Conservation (phyloP, 257 asterid genomes). For the Haberlea rhodopensis region DNA sequence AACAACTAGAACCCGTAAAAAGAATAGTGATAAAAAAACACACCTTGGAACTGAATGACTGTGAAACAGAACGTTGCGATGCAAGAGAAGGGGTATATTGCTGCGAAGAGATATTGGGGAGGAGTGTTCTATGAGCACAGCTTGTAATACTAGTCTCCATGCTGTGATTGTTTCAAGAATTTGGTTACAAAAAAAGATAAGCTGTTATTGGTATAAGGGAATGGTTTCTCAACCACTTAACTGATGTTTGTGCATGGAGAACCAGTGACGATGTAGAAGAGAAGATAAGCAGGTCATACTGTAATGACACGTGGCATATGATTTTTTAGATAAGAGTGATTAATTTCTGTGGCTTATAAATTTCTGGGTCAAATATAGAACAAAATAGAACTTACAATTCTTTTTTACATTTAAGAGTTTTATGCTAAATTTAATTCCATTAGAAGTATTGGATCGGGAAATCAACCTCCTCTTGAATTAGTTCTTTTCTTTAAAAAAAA, state of each 20-base stretch:
- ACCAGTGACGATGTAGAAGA: neutral
- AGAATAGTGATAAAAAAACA: neutral
- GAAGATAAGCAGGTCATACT: constrained; percentile 55
- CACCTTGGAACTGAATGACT: constrained; percentile 59
- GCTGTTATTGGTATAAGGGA: constrained; percentile 14
- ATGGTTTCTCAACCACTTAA: constrained; percentile 23
- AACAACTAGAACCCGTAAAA: neutral
- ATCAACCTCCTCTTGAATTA: too few relatives aligned
- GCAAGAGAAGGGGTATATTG: constrained; percentile 55
- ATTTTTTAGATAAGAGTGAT: constrained; percentile 31
- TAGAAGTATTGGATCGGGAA: too few relatives aligned
- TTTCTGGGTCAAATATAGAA: too few relatives aligned
- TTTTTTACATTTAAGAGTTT: too few relatives aligned
- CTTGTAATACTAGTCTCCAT: constrained; percentile 82
- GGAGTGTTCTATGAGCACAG: constrained; percentile 55
- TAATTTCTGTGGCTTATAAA: constrained; percentile 35
- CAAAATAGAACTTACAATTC: too few relatives aligned
- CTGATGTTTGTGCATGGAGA: constrained; percentile 27
- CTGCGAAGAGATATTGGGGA: constrained; percentile 67
- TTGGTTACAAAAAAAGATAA: constrained; percentile 2
- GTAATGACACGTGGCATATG: constrained; percentile 54
- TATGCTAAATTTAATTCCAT: too few relatives aligned
- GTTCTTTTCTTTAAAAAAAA: too few relatives aligned
- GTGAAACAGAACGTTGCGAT: constrained; percentile 40
- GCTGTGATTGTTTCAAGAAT: constrained; percentile 2